Conservation (phyloP, 2,329 filamentous ascomycete species). For the Fusarium succisae region DNA sequence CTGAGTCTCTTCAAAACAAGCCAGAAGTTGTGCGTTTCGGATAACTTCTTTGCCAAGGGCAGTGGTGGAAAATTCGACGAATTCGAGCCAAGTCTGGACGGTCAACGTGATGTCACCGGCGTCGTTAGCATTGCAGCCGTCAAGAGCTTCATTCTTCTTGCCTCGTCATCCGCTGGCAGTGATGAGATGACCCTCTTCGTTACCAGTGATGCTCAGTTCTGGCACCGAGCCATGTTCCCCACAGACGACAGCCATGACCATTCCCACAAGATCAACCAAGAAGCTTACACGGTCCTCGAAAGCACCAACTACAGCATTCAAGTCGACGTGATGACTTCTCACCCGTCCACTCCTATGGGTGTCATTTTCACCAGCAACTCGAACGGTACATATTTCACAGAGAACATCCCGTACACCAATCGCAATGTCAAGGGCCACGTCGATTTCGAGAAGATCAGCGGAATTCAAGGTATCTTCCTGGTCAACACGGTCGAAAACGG, state of each 20-base stretch:
- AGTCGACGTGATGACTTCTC: constrained; percentile 85
- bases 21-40: constrained; percentile 81
- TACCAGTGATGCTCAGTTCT: constrained; percentile 81
- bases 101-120: constrained; percentile 77
- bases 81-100: constrained; percentile 81
- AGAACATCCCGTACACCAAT: constrained; percentile 92
- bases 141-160: constrained; percentile 87
- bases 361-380: constrained; percentile 95
- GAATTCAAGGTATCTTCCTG: constrained; percentile 91
- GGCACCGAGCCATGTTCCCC: constrained; percentile 92
- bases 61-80: constrained; percentile 62
- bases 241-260: constrained; percentile 80
- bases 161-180: constrained; percentile 80
- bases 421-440: constrained; percentile 79
- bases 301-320: constrained; percentile 98
- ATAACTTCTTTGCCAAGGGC: constrained; percentile 76
- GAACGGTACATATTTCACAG: constrained; percentile 94
- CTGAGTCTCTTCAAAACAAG: constrained; percentile 77
- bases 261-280: constrained; percentile 73
- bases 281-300: constrained; percentile 93
- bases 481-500: constrained; percentile 91
- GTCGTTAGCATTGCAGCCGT: constrained; percentile 84
- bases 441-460: constrained; percentile 93
- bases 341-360: constrained; percentile 77
- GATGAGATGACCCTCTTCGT: constrained; percentile 94